Percentiles rank a stretch among this genome's conserved stretches.
phyloP scores from a whole-genome alignment of 2,329 filamentous ascomycete genomes.

The Venturia aucupariae region DNA sequence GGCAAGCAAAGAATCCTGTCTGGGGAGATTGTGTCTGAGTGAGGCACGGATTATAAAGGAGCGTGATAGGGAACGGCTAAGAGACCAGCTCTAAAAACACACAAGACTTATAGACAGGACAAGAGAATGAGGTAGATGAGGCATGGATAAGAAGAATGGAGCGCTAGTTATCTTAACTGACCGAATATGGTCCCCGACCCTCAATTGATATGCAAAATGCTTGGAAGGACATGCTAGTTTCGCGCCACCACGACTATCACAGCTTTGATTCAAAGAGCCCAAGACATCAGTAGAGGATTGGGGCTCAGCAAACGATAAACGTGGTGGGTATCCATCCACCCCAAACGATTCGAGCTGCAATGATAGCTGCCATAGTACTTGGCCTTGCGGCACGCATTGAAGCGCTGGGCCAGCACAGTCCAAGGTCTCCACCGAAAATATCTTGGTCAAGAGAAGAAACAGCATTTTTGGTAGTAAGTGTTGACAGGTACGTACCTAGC shows the following conservation, averaged over 20 bases:
- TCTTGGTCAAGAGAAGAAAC: slow-evolving; percentile 7
- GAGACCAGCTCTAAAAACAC: not conserved
- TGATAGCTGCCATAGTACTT: not conserved
- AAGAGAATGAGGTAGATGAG: not conserved
- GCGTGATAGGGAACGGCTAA: not conserved
- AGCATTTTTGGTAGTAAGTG: not conserved
- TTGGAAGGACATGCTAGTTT: not conserved
- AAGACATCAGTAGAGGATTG: slow-evolving; percentile 1
- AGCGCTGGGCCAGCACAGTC: slow-evolving; percentile 6
- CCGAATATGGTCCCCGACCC: not conserved
- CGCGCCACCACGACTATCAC: not conserved
- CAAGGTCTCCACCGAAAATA: not conserved
- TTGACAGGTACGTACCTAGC: slow-evolving; percentile 3
- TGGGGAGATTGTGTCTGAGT: not conserved
- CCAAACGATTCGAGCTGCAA: not conserved
- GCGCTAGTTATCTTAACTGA: slow-evolving; percentile 1
- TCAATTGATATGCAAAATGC: not conserved
- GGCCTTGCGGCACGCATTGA: slow-evolving; percentile 5
- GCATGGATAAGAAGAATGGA: slow-evolving; percentile 5
- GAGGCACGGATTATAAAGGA: not conserved
- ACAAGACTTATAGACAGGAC: not conserved
- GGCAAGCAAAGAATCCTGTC: not conserved
- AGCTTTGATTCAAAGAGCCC: not conserved
- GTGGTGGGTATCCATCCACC: slow-evolving; percentile 7
- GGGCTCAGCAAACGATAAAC: not conserved